Percentiles rank a stretch among this genome's conserved stretches.
These are phyloP conservation scores for Gossypium davidsonii DNA, from an alignment of 441 rosid genomes.

Conservation along the genomic window DNA sequence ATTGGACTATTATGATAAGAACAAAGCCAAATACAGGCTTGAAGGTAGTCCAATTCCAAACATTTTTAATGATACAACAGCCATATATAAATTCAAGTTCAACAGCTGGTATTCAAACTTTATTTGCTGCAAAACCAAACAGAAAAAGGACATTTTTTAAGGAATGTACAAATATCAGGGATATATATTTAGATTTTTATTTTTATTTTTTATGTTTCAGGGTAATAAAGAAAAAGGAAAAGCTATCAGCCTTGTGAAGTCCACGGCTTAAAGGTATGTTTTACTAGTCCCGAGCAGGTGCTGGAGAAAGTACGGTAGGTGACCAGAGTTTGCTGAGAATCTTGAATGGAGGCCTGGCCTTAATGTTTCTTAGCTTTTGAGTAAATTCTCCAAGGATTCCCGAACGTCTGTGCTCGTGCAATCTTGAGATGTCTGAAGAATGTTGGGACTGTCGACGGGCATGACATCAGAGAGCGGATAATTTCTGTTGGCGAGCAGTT, in stretches of 20 bases:
- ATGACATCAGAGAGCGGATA: slow-evolving; percentile 84
- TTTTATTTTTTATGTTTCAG: not conserved
- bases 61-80: not conserved
- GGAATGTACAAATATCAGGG: not conserved
- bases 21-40: not conserved
- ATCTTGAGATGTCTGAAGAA: slow-evolving; percentile 43
- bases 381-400: slow-evolving; percentile 43
- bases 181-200: not conserved
- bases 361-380: slow-evolving; percentile 32
- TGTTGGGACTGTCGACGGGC: slow-evolving; percentile 58
- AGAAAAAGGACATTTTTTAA: not conserved
- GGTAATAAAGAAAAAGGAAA: not conserved
- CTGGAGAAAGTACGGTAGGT: not conserved
- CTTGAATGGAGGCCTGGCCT: not conserved
- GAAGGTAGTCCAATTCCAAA: not conserved
- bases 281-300: not conserved
- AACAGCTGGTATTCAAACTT: not conserved
- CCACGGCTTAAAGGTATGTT: not conserved
- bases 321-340: not conserved
- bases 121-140: not conserved
- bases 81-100: not conserved
- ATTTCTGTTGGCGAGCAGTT: slow-evolving; percentile 54
- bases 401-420: slow-evolving; percentile 41
- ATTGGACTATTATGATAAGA: not conserved
- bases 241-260: not conserved